Percentiles rank a stretch among this genome's conserved stretches.
phyloP scores from a whole-genome alignment of 257 asterid species.

The Solanum pinnatisectum region DNA sequence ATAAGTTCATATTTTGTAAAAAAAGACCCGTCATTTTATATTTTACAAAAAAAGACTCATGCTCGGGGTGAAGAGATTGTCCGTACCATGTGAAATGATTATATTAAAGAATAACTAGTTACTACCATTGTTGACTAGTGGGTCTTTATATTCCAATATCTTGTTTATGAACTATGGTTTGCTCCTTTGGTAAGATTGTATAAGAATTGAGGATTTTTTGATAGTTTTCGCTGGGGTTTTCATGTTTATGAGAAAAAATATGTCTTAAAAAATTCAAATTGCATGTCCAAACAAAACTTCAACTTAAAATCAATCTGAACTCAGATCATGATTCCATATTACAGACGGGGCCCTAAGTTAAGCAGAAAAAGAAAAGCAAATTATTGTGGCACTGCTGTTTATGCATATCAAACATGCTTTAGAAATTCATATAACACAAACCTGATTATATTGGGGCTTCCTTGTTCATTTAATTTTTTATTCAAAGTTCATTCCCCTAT shows the following conservation, averaged over 20 bases:
- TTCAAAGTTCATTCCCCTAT: neutral
- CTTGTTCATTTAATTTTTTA: neutral
- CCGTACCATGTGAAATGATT: neutral
- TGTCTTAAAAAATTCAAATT: neutral
- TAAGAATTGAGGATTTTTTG: neutral
- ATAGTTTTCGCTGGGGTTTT: neutral
- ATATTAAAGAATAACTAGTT: neutral
- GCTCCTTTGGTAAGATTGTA: too few relatives aligned
- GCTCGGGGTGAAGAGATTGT: neutral
- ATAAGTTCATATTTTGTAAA: neutral
- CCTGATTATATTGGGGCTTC: neutral
- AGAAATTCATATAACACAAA: neutral
- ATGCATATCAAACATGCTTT: neutral
- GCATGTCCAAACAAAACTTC: neutral
- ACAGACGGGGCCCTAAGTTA: neutral
- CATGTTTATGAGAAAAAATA: neutral
- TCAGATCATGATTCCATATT: neutral
- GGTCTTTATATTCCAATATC: too few relatives aligned
- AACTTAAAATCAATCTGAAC: too few relatives aligned
- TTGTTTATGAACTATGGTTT: too few relatives aligned
- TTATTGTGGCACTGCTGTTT: neutral
- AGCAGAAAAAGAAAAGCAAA: neutral
- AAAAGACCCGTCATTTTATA: neutral
- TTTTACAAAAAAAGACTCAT: neutral
- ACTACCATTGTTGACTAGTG: neutral